A percentile compares a stretch with the other conserved stretches of the same genome.
Evolutionary conservation across 441 rosid genomes (phyloP).

Genomic region (Populus trichocarpa): DNA sequence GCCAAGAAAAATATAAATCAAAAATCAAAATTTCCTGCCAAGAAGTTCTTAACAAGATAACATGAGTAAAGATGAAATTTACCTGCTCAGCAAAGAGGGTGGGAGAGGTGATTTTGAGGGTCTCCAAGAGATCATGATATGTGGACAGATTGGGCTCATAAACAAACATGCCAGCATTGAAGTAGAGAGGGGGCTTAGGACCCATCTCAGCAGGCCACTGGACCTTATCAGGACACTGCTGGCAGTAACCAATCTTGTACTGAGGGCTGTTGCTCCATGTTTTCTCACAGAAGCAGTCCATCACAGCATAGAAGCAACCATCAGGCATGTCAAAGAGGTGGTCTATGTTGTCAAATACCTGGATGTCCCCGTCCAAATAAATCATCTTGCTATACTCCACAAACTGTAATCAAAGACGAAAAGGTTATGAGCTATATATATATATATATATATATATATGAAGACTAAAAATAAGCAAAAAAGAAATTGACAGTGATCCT

Average conservation of each 20-base stretch:
- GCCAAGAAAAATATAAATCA: background rate
- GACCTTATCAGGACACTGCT: slow-evolving; percentile 59
- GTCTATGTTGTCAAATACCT: slow-evolving; percentile 65
- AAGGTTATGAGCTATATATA: too few species aligned
- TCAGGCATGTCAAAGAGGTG: slow-evolving; percentile 53
- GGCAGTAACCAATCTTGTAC: slow-evolving; percentile 58
- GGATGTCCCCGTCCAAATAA: slow-evolving; percentile 76
- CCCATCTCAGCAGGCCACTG: slow-evolving; percentile 51
- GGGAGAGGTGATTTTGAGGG: slow-evolving; percentile 42
- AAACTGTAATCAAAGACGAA: slow-evolving; percentile 33
- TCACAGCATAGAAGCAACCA: slow-evolving; percentile 56
- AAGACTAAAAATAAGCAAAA: background rate
- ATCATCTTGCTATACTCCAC: slow-evolving; percentile 71
- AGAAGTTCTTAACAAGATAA: background rate
- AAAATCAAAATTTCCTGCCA: background rate
- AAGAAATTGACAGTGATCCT: too few species aligned
- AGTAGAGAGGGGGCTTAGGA: slow-evolving; percentile 58
- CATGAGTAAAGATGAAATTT: background rate
- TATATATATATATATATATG: too few species aligned
- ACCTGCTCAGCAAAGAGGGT: slow-evolving; percentile 74
- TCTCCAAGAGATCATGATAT: slow-evolving; percentile 38
- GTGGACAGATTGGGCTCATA: slow-evolving; percentile 47
- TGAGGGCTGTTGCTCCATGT: slow-evolving; percentile 61
- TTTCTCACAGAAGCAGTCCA: slow-evolving; percentile 77
- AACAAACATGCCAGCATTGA: slow-evolving; percentile 79